Evolutionary conservation across 2,329 filamentous ascomycete species (phyloP).

Genomic region (Metarhizium humberi): DNA sequence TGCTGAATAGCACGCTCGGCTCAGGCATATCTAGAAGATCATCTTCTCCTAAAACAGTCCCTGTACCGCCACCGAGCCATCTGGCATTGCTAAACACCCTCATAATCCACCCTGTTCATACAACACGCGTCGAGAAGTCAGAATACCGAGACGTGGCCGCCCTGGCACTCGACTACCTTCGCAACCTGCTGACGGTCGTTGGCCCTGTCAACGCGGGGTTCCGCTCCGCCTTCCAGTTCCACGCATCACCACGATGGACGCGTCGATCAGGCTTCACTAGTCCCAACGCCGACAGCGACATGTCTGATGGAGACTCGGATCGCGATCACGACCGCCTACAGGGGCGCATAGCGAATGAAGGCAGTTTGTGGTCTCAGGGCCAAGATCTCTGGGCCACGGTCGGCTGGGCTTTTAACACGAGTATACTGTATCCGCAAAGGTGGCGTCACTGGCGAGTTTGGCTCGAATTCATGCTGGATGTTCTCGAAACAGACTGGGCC

Average conservation of each 20-base stretch:
- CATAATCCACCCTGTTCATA: conserved; percentile 71
- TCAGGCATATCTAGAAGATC: conserved; percentile 33
- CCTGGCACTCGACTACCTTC: conserved; percentile 61
- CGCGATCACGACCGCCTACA: conserved; percentile 44
- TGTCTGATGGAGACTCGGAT: conserved; percentile 31
- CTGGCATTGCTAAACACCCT: conserved; percentile 72
- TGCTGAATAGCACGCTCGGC: conserved; percentile 55
- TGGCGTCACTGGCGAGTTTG: conserved; percentile 79
- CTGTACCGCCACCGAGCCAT: conserved; percentile 61
- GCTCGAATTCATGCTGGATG: conserved; percentile 71
- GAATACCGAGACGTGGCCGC: conserved; percentile 56
- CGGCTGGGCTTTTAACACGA: conserved; percentile 93
- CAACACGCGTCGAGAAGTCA: conserved; percentile 56
- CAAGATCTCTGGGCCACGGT: conserved; percentile 83
- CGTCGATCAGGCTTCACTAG: conserved; percentile 25
- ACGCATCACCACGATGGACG: conserved; percentile 19
- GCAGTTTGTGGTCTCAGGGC: conserved; percentile 64
- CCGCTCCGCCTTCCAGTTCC: conserved; percentile 63
- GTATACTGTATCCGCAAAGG: conserved; percentile 57
- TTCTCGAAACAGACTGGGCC: conserved; percentile 62
- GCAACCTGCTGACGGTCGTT: conserved; percentile 52
- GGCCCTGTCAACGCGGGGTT: conserved; percentile 65
- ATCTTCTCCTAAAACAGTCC: conserved; percentile 32
- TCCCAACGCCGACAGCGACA: conserved; percentile 32
- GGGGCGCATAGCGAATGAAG: conserved; percentile 50